Base-by-base conservation (phyloP, 202 grass and related monocot genomes). In the Elaeis oleifera region DNA sequence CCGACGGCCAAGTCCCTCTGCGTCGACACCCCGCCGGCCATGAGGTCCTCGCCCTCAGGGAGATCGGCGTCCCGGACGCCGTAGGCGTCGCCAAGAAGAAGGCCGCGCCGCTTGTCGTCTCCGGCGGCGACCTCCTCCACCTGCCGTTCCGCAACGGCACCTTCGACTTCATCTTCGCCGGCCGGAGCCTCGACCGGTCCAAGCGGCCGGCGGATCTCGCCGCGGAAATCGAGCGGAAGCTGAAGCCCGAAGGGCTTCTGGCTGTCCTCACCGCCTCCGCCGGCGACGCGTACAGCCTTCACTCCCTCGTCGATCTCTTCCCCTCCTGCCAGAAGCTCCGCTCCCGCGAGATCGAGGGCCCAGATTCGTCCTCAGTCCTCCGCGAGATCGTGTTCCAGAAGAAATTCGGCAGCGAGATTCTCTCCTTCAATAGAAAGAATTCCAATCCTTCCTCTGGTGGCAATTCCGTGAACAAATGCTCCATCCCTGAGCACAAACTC, bases 361-460 rank as follows among this genome's bases (percentile, higher is more conserved):
- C 53, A 3, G 80, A 82, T 71, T 64, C 25, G 5, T 55, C 54
- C 1, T 66, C 77, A 44, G 28, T 64, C 21, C 74, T 97, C 22
- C 81, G 65, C 15, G 88, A 97, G 31, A 81, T 97, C 2, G 65
- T 89, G 64, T 81, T 97, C 68, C 84, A 79, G 64, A 97, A 92
- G 74, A 64, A 70, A 59, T 27, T 58, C 51, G 58, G 51, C 48
- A 59, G 22, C 69, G 67, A 21, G 56, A 62, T 78, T 61, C 54
- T 50, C 1, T 9, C 24, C 13, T 39, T 26, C 1, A 59, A 75
- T 48, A 65, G 61, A 44, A 13, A 44, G 36, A 13, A 44, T 44
- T 14, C 36, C 36, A 13, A 44, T 44, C 36, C 36, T 13, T 44
- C 36, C 36, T 44, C 9, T 2, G 36, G 36, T 3, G 61, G 54